These are phyloP conservation scores for Aurinia saxatilis DNA, from an alignment of 345 rosid species.

Conservation along the genomic window DNA sequence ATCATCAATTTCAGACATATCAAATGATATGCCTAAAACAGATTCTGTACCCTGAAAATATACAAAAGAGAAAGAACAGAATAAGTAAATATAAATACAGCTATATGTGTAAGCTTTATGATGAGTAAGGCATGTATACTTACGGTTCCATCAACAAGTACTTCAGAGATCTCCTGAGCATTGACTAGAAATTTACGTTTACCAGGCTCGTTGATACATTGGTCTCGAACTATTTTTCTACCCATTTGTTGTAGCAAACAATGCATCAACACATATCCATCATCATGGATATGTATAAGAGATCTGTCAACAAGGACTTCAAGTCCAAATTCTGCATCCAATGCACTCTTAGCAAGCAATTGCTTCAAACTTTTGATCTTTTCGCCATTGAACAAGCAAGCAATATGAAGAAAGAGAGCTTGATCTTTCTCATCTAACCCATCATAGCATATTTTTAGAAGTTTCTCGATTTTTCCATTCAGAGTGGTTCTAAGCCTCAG, in stretches of 20 bases:
- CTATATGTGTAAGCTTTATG: not conserved
- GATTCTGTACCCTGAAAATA: conserved; percentile 11
- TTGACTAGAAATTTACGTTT: conserved; percentile 9
- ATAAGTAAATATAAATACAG: too few species aligned
- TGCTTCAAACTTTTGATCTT: not conserved
- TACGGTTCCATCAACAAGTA: conserved; percentile 15
- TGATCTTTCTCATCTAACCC: conserved; percentile 12
- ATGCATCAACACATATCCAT: conserved; percentile 14
- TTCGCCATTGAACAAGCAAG: conserved; percentile 21
- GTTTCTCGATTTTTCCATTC: not conserved
- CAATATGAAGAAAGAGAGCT: conserved; percentile 29
- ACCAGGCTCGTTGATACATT: not conserved
- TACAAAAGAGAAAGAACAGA: not conserved
- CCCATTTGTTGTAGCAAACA: conserved; percentile 28
- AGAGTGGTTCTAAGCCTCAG: conserved; percentile 12
- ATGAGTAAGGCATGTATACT: not conserved
- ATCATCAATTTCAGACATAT: not conserved
- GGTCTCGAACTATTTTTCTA: not conserved
- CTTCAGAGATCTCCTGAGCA: conserved; percentile 4
- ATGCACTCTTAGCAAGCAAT: conserved; percentile 7
- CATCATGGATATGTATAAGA: not conserved
- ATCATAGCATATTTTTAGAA: conserved; percentile 25
- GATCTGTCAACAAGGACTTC: conserved; percentile 12
- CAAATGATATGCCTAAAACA: conserved; percentile 11
- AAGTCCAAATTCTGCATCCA: not conserved